Percentiles rank a stretch among this genome's conserved stretches.
Evolutionary conservation across 2,329 filamentous ascomycete genomes (phyloP).

Genomic region (Penicillium sclerotiorum): DNA sequence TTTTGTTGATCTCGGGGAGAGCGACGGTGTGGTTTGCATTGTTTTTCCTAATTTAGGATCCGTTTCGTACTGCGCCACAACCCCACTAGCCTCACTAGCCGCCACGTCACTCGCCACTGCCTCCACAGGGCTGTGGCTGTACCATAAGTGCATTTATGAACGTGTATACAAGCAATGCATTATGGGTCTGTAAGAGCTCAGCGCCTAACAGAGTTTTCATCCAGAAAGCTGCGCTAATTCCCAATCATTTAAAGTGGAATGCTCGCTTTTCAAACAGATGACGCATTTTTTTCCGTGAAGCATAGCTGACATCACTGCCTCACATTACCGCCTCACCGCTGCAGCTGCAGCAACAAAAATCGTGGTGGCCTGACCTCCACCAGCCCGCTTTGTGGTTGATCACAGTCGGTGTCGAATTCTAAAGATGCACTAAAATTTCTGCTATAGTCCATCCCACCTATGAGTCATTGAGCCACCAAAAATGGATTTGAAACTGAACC

Average conservation of each 20-base stretch:
- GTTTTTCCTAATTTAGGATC: constrained; percentile 15
- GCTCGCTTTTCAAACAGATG: constrained; percentile 1
- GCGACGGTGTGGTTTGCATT: background rate
- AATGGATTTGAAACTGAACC: constrained; percentile 15
- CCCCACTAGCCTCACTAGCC: constrained; percentile 5
- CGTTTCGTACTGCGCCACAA: constrained; percentile 9
- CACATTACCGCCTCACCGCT: background rate
- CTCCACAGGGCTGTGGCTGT: constrained; percentile 5
- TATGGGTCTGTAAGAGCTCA: background rate
- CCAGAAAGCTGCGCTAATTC: background rate
- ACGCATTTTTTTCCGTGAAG: background rate
- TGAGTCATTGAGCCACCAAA: constrained; percentile 13
- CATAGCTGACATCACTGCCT: background rate
- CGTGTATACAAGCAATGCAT: background rate
- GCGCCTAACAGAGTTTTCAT: constrained; percentile 10
- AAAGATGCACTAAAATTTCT: background rate
- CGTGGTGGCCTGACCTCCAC: too few species aligned
- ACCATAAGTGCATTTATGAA: constrained; percentile 7
- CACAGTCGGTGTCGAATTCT: background rate
- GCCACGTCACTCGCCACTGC: constrained; percentile 22
- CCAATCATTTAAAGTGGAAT: constrained; percentile 8
- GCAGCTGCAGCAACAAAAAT: too few species aligned
- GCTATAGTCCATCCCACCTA: background rate
- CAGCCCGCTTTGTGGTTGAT: too few species aligned
- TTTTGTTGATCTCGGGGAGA: background rate